Conservation (phyloP, 257 asterid species). For the Plectranthus barbatus region DNA sequence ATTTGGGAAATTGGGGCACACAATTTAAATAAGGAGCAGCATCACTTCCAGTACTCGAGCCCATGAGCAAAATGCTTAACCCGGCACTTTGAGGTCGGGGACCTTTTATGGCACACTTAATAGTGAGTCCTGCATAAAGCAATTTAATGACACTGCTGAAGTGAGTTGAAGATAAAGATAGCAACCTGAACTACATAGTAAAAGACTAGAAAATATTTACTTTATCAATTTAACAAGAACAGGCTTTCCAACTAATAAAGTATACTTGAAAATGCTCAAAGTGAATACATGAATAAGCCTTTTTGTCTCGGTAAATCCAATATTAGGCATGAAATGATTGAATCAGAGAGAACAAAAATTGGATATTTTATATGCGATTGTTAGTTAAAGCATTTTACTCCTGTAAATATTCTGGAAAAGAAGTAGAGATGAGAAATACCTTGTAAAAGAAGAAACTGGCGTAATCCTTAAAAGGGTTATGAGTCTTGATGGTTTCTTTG, state of each 20-base stretch:
- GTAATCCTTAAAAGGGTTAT: not conserved
- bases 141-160: not conserved
- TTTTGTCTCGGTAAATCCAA: not conserved
- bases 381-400: not conserved
- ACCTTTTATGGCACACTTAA: not conserved
- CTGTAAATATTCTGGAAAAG: not conserved
- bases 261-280: not conserved
- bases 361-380: not conserved
- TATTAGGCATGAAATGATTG: not conserved
- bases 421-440: not conserved
- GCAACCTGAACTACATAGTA: not conserved
- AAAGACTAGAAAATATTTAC: not conserved
- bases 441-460: not conserved
- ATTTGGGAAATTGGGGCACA: too few species aligned
- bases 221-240: not conserved
- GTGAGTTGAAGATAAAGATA: not conserved
- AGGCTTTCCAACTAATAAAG: not conserved
- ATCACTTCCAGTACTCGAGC: too few species aligned
- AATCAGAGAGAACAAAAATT: not conserved
- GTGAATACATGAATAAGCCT: not conserved
- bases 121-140: conserved; percentile 4
- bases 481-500: not conserved
- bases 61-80: too few species aligned
- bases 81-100: too few species aligned
- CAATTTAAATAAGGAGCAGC: too few species aligned